These are phyloP conservation scores for Cystobasidium onofrii DNA, from an alignment of 768 basidiomycete genomes.

Conservation along the genomic window DNA sequence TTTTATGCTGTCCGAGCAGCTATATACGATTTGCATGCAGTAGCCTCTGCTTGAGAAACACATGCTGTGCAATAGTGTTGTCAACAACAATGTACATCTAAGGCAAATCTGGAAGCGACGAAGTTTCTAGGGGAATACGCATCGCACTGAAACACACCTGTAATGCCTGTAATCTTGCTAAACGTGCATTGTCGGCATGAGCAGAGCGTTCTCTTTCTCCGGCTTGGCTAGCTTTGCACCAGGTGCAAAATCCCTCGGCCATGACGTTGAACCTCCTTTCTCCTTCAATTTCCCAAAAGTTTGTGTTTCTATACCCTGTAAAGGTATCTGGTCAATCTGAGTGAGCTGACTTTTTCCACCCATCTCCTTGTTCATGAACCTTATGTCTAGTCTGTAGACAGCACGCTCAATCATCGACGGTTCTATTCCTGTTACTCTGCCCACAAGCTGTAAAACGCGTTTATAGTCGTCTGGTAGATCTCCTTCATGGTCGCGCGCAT, in stretches of 20 bases:
- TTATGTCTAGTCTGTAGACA: not conserved
- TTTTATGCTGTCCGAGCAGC: constrained; percentile 83
- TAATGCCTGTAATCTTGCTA: too few species aligned
- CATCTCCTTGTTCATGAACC: not conserved
- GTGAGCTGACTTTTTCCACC: not conserved
- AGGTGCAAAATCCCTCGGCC: not conserved
- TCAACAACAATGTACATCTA: constrained; percentile 1
- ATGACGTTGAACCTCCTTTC: not conserved
- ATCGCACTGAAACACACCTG: too few species aligned
- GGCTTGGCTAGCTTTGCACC: not conserved
- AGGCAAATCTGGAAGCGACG: not conserved
- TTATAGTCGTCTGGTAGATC: not conserved
- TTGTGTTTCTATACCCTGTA: not conserved
- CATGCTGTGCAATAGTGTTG: not conserved
- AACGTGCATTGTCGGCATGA: not conserved
- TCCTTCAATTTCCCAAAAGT: not conserved
- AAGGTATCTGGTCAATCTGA: not conserved
- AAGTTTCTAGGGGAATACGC: too few species aligned
- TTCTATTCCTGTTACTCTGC: not conserved
- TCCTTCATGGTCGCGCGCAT: constrained; percentile 1
- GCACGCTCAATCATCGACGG: not conserved
- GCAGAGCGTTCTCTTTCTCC: not conserved
- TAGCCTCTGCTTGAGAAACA: constrained; percentile 3
- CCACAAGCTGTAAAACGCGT: not conserved
- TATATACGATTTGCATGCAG: constrained; percentile 80